Evolutionary conservation across 306 rosid genomes (phyloP).

Genomic region (Casuarina equisetifolia): DNA sequence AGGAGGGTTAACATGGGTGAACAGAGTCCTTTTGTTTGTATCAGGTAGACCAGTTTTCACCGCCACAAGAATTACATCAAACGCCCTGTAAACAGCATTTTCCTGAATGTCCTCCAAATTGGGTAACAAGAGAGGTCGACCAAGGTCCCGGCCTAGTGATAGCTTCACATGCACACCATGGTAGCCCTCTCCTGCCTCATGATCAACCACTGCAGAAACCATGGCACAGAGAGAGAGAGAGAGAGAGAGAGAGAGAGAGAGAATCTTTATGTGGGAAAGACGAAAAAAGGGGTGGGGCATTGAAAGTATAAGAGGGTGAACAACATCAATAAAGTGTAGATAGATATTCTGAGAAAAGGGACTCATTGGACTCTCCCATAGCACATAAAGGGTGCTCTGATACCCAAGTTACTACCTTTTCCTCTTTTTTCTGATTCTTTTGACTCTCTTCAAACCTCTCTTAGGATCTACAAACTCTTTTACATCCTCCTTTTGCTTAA

Average conservation of each 20-base stretch:
- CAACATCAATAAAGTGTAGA: constrained; percentile 13
- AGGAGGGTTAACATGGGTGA: neutral
- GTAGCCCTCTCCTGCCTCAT: constrained; percentile 68
- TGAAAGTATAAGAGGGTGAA: constrained; percentile 3
- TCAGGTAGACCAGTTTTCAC: neutral
- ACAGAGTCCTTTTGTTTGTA: neutral
- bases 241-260: constrained; percentile 5
- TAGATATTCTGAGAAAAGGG: constrained; percentile 33
- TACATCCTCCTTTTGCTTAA: neutral
- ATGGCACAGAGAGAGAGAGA: neutral
- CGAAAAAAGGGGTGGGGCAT: constrained; percentile 23
- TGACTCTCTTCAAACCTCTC: constrained; percentile 29
- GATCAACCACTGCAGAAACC: constrained; percentile 41
- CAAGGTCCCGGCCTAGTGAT: constrained; percentile 40
- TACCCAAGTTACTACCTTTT: constrained; percentile 13
- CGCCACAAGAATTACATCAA: neutral
- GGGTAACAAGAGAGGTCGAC: constrained; percentile 48
- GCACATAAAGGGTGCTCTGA: constrained; percentile 30
- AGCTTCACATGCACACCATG: constrained; percentile 63
- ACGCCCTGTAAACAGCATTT: neutral
- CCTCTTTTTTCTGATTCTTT: constrained; percentile 36
- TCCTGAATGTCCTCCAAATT: neutral
- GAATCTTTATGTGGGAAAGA: constrained; percentile 14
- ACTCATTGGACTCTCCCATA: constrained; percentile 42
- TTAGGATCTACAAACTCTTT: constrained; percentile 43